Base-by-base conservation (phyloP, 148 eudicot genomes). In the Spergularia marina region DNA sequence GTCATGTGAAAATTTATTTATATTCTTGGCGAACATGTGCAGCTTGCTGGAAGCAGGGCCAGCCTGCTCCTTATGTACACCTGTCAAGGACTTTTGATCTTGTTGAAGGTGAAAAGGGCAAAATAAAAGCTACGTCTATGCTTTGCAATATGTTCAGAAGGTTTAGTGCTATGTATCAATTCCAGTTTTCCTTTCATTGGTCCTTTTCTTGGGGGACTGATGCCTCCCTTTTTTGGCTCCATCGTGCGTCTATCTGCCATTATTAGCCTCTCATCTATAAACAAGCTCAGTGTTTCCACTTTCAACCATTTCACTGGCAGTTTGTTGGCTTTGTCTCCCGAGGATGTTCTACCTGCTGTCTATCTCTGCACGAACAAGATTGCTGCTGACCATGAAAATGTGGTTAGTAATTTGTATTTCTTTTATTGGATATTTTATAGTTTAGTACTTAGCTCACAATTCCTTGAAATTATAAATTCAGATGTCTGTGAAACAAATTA, bases 81-180 rank as follows among this genome's bases (percentile, higher is more conserved):
- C 76, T 96, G 77, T 91, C 95, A 56, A 89, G 95, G 67, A 91
- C 97, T 82, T 96, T 96, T 87, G 93, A 88, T 73, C 85, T 91
- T 65, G 89, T 96, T 77, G 97, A 92, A 83, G 83, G 81, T 56
- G 98, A 96, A 86, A 96, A 89, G 85, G 95, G 99, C 34, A 96
- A 89, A 84, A 85, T 91, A 72, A 96, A 89, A 84, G 98, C 97
- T 75, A 89, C 91, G 39, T 84, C 89, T 74, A 92, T 92, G 90
- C 85, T 96, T 53, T 96, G 97, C 88, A 96, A 96, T 84, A 96
- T 92, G 99, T 96, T 96, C 83, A 89, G 99, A 87, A 96, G 99
- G 99, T 92, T 60, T 67, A 72, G 68, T 72, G 77, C 53, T 72
- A 55, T 76, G 72, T 68, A 23, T 59, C 65, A 65, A 53, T 56